Conservation (phyloP, 2,329 filamentous ascomycete species). For the Alternaria ethzedia region DNA sequence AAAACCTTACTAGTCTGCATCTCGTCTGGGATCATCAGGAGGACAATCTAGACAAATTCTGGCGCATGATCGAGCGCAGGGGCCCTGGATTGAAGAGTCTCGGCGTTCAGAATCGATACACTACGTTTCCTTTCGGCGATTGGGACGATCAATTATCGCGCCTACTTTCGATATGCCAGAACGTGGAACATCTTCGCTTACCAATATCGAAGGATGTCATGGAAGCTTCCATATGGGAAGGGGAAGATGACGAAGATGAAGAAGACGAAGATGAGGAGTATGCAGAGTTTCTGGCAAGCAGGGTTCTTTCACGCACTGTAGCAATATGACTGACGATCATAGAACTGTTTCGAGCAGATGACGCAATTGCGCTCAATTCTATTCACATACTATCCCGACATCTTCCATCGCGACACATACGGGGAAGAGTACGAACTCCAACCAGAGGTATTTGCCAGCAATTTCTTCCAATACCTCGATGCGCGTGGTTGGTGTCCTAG, state of each 20-base stretch:
- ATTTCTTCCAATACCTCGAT: neutral
- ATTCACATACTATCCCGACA: neutral
- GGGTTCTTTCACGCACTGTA: neutral
- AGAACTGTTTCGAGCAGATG: neutral
- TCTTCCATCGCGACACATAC: neutral
- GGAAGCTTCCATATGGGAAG: neutral
- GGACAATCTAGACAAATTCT: neutral
- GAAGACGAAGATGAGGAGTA: too few species aligned
- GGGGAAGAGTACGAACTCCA: neutral
- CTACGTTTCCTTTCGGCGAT: neutral
- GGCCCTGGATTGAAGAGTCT: neutral
- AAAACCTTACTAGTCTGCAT: neutral
- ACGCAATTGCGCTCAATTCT: neutral
- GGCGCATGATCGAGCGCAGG: neutral
- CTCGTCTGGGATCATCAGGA: neutral
- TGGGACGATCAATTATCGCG: neutral
- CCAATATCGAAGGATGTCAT: neutral
- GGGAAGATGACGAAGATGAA: neutral
- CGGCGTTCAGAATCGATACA: neutral
- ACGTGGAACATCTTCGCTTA: neutral
- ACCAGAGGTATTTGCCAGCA: neutral
- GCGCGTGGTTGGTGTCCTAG: neutral
- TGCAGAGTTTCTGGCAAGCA: neutral
- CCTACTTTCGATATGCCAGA: neutral
- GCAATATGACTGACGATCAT: neutral